Conservation (phyloP, 805 yeast genomes). For the Scheffersomyces ergatensis region DNA sequence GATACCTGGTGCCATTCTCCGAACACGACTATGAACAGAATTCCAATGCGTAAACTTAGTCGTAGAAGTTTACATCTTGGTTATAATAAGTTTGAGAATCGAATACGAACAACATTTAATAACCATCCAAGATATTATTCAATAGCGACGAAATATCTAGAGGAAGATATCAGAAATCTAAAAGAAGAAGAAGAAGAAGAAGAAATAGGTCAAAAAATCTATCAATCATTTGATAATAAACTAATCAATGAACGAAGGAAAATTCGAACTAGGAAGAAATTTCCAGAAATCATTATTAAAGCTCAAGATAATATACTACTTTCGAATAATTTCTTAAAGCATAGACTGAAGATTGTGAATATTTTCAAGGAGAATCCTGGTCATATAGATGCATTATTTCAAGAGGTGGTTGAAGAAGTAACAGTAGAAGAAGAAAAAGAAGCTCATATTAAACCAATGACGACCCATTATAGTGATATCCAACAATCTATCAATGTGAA, state of each 20-base stretch:
- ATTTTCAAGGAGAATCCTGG: constrained; percentile 3
- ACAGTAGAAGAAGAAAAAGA: neutral
- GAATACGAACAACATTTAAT: too few relatives aligned
- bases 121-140: too few relatives aligned
- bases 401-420: neutral
- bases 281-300: neutral
- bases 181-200: neutral
- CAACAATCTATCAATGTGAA: neutral
- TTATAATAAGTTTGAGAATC: too few relatives aligned
- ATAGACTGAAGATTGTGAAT: constrained; percentile 3
- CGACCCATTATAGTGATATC: neutral
- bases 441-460: neutral
- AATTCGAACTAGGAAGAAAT: neutral
- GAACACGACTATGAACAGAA: too few relatives aligned
- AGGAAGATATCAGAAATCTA: neutral
- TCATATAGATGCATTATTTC: neutral
- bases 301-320: neutral
- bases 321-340: neutral
- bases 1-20: too few relatives aligned
- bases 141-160: neutral
- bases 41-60: too few relatives aligned
- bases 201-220: neutral
- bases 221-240: neutral
- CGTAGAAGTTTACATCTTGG: too few relatives aligned
- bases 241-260: neutral